Evolutionary conservation across 345 rosid species (phyloP), one percentile per base, ranked within the genome.

Genomic region (Raphanus sativus): DNA sequence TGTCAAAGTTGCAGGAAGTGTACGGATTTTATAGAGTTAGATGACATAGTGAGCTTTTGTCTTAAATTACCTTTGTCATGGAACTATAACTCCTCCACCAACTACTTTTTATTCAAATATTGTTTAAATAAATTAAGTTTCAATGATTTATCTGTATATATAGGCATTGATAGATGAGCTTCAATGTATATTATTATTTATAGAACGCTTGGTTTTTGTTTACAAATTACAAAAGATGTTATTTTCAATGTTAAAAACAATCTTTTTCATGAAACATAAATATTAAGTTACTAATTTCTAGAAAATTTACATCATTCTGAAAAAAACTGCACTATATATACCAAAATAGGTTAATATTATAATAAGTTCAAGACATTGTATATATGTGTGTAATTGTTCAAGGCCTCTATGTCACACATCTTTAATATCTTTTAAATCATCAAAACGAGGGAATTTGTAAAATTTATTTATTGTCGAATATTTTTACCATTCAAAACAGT

Each of bases 11-110:
- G 60, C 6, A 73, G 69, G 74, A 15, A 15, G 29, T 60, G 77
- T 73, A 78, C 77, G 81, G 74, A 68, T 36, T 78, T 45, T 78
- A 78, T 78, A 78, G 81, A 77, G 81, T 65, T 8, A 52, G 25
- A 26, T 70, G 70, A 70, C 71, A 56, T 64, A 69, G 50, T 63
- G 71, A 69, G 66, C 21, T 56, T 77, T 75, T 64, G 65, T 36
- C 64, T 16, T 62, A 52, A 62, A 69, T 71, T 70, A 13, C 13
- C 24, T 64, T 77, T 64, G 76, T 70, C 71, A 63, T 62, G 6
- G 7, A 54, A 40, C 42, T 69, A 36, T 76, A 52, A 76, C 64
- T 70, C 8, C 75, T 62, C 8, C 6, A 36, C 80, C 75, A 76
- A 54, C 80, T 63, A 76, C 80, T 36, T 76, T 76, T 7, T 17